Conservation (phyloP, 176 grass and related monocot species). For the Triticum urartu region DNA sequence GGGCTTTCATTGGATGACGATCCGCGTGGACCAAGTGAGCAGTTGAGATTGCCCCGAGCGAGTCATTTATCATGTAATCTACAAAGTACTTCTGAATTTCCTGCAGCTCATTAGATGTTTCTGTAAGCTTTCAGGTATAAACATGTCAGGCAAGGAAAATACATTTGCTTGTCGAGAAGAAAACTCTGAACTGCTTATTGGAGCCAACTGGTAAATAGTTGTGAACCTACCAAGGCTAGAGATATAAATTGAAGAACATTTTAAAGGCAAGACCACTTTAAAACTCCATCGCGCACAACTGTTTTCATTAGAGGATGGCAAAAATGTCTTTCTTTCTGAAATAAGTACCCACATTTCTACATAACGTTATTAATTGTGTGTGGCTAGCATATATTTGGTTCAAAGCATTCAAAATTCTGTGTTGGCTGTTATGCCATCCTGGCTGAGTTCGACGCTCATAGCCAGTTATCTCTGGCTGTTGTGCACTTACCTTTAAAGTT, state of each 20-base stretch:
- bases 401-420: background rate
- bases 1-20: conserved; percentile 64
- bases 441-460: background rate
- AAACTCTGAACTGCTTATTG: background rate
- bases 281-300: background rate
- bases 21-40: conserved; percentile 80
- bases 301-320: background rate
- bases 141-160: background rate
- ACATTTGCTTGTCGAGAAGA: background rate
- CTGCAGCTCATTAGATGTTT: conserved; percentile 46
- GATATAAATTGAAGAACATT: background rate
- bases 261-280: background rate
- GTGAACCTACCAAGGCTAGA: background rate
- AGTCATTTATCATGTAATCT: conserved; percentile 84
- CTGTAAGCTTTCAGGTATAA: conserved; percentile 15
- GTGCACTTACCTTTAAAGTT: background rate
- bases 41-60: conserved; percentile 70
- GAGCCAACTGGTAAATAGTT: background rate
- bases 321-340: background rate
- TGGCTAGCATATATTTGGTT: background rate
- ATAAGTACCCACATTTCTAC: background rate
- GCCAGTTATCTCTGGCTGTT: background rate
- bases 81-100: conserved; percentile 94
- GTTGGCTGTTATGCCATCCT: background rate
- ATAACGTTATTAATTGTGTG: background rate